A percentile compares a stretch with the other conserved stretches of the same genome.
Evolutionary conservation across 305 asterid genomes (phyloP).

Genomic region (Solanum hybrid): DNA sequence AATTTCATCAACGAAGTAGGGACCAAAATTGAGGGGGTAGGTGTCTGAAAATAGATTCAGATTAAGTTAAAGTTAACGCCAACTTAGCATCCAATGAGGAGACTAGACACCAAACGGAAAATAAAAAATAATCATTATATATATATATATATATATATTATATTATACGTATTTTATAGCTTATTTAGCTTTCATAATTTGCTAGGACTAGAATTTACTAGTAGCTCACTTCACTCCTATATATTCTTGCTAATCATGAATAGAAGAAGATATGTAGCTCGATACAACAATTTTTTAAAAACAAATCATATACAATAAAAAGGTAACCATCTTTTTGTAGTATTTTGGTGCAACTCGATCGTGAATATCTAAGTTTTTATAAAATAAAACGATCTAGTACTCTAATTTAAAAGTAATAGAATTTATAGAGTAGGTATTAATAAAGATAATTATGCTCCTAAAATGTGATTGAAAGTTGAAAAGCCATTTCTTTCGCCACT

Average conservation of each 20-base stretch:
- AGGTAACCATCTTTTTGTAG: background rate
- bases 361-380: background rate
- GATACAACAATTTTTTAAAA: background rate
- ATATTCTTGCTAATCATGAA: background rate
- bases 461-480: background rate
- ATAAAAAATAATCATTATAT: too few species aligned
- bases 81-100: too few species aligned
- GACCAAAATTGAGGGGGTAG: background rate
- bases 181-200: background rate
- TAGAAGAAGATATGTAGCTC: background rate
- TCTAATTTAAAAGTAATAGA: background rate
- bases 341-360: background rate
- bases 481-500: background rate
- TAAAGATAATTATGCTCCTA: background rate
- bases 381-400: background rate
- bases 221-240: background rate
- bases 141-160: too few species aligned
- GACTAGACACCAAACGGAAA: fast-evolving
- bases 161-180: too few species aligned
- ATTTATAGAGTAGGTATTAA: background rate
- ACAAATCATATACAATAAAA: background rate
- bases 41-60: too few species aligned
- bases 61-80: too few species aligned
- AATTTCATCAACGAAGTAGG: background rate
- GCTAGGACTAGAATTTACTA: background rate